A percentile compares a stretch with the other conserved stretches of the same genome.
These are phyloP conservation scores for Coccomyxa subellipsoidea DNA, from an alignment of 163 green algal species.

Conservation along the genomic window DNA sequence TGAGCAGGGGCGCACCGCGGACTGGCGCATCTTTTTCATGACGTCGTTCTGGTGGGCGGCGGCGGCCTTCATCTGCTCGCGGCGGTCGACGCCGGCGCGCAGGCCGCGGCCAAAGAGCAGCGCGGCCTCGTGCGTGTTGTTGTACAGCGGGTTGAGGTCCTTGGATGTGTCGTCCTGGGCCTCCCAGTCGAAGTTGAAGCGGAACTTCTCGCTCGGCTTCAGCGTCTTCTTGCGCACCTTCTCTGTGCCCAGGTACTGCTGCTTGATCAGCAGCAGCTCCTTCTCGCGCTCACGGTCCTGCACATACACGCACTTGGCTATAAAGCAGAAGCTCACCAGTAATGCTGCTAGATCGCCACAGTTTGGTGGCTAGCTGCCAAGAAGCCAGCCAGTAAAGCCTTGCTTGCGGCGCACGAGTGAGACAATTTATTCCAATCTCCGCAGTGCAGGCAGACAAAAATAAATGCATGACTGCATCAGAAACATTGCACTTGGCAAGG, in stretches of 20 bases:
- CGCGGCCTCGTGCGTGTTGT: slow-evolving; percentile 77
- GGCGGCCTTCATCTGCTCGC: slow-evolving; percentile 87
- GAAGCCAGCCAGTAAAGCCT: no score
- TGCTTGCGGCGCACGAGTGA: no score
- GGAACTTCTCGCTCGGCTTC: slow-evolving; percentile 69
- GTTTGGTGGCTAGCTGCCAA: no score
- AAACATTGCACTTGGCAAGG: not conserved
- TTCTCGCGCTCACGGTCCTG: slow-evolving; percentile 58
- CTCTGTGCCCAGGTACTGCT: slow-evolving; percentile 84
- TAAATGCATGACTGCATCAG: no score
- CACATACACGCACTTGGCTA: no score
- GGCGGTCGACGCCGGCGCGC: slow-evolving; percentile 86
- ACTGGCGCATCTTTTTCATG: slow-evolving; percentile 50
- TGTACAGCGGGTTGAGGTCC: slow-evolving; percentile 90
- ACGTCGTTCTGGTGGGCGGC: slow-evolving; percentile 62
- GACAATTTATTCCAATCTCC: no score
- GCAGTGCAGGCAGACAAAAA: no score
- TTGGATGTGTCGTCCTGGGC: slow-evolving; percentile 87
- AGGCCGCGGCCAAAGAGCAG: slow-evolving; percentile 93
- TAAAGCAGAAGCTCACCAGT: no score
- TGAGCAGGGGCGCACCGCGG: not conserved
- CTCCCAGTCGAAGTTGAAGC: slow-evolving; percentile 98
- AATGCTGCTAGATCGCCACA: no score
- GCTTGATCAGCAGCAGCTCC: slow-evolving; percentile 80
- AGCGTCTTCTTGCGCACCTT: slow-evolving; percentile 68